A percentile compares a stretch with the other conserved stretches of the same genome.
These are phyloP conservation scores for Mrakia frigida DNA, from an alignment of 768 basidiomycete genomes.

Conservation along the genomic window DNA sequence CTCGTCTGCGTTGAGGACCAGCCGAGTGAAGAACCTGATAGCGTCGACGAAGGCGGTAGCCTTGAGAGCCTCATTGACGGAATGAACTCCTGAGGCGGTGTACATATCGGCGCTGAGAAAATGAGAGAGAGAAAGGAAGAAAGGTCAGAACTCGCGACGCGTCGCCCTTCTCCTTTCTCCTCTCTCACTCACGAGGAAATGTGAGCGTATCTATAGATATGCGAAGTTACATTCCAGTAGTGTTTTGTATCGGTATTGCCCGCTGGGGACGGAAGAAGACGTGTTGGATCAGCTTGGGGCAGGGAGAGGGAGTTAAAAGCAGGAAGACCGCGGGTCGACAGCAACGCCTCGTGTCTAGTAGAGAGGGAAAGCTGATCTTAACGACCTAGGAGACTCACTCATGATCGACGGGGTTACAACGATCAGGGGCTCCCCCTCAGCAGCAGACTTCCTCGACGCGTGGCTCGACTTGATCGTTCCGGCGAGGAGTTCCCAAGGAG, in stretches of 20 bases:
- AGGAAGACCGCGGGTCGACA: too few species aligned
- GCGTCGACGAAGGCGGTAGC: slow-evolving; percentile 9
- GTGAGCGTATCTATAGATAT: slow-evolving; percentile 40
- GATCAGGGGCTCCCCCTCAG: slow-evolving; percentile 30
- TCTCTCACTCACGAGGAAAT: neutral
- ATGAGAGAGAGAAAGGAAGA: neutral
- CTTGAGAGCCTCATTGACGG: slow-evolving; percentile 8
- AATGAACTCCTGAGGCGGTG: slow-evolving; percentile 24
- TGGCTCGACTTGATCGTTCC: neutral
- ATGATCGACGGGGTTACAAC: slow-evolving; percentile 13
- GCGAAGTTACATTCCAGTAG: slow-evolving; percentile 41
- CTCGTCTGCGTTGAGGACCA: slow-evolving; percentile 13
- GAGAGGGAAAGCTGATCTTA: neutral
- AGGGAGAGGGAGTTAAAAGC: neutral
- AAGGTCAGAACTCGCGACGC: neutral
- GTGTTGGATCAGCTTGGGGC: neutral
- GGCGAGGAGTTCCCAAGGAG: neutral
- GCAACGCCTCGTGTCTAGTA: too few species aligned
- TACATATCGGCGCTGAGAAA: slow-evolving; percentile 13
- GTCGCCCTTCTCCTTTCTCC: too few species aligned
- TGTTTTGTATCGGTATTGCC: slow-evolving; percentile 37
- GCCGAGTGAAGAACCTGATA: neutral
- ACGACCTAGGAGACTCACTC: neutral
- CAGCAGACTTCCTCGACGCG: neutral
- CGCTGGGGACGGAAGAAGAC: slow-evolving; percentile 33